A percentile compares a stretch with the other conserved stretches of the same genome.
Evolutionary conservation across 345 rosid genomes (phyloP).

Genomic region (Microthlaspi erraticum): DNA sequence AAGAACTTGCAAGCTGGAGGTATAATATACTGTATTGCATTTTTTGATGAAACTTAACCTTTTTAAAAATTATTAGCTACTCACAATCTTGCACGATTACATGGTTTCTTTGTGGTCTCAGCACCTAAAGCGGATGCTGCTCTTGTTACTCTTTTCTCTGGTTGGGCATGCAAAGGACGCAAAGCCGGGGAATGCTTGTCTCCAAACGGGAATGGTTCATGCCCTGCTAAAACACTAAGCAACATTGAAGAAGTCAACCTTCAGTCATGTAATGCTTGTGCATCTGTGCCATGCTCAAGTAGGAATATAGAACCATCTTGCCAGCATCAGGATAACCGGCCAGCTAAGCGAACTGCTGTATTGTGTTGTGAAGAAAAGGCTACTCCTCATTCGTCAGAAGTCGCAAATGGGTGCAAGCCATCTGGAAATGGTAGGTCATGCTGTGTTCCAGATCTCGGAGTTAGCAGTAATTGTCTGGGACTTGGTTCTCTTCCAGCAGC

Average conservation of each 20-base stretch:
- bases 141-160: conserved; percentile 82
- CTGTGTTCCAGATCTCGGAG: conserved; percentile 90
- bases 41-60: conserved; percentile 18
- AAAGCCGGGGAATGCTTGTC: conserved; percentile 69
- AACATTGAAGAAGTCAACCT: conserved; percentile 63
- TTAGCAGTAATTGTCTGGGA: conserved; percentile 64
- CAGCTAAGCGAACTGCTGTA: conserved; percentile 53
- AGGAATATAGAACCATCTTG: conserved; percentile 37
- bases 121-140: conserved; percentile 75
- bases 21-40: conserved; percentile 37
- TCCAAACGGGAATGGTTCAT: conserved; percentile 59
- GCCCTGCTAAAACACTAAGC: conserved; percentile 55
- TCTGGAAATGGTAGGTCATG: conserved; percentile 61
- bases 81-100: conserved; percentile 22
- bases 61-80: conserved; percentile 24
- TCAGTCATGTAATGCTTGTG: conserved; percentile 55
- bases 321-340: conserved; percentile 50
- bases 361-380: conserved; percentile 45
- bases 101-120: conserved; percentile 45
- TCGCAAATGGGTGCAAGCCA: conserved; percentile 42
- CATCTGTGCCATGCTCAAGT: conserved; percentile 44
- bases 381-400: conserved; percentile 41
- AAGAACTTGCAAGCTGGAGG: conserved; percentile 85
- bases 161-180: conserved; percentile 95
- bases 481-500: conserved; percentile 70